Base-by-base conservation (phyloP, 306 rosid species). In the Prunus mongolica region DNA sequence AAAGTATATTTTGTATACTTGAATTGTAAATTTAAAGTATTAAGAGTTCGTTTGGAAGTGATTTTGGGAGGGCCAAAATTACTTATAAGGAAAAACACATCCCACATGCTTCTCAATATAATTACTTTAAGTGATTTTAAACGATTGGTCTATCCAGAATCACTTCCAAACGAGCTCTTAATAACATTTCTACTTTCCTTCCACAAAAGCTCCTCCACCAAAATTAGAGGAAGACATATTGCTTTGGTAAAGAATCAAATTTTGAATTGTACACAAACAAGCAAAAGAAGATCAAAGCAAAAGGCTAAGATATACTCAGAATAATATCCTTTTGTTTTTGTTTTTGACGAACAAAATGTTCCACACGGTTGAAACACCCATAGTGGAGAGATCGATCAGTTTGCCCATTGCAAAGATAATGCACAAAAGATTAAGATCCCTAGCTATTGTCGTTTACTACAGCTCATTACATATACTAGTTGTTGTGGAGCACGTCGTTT, bases 291-390 rank as follows among this genome's bases (percentile, higher is more conserved):
- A 20, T 56, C 27, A 56, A 20, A 60, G 4, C 65, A 60, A 60
- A 10, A 12, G 34, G 19, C 32, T 10, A 58, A 20, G 14, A 55
- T n/a, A 55, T n/a, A 55, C 9, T 62, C 13, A 32, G 18, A 71
- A 65, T 74, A 46, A 55, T 52, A 67, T 27, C 12, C 28, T 11
- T n/a, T 12, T 16, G 0, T 6, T 58, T 57, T 74, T 41, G 27
- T 8, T 10, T 34, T 8, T 49, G 66, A 45, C 51, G 65, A 80
- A 74, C 32, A 57, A 67, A 46, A 38, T 67, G 74, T 67, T 55
- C 83, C 83, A 45, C 76, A 80, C 83, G 83, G 49, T 80, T 67
- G 65, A 49, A 80, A 80, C 71, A 74, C 83, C 83, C 77, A 4
- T 67, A 61, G 45, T 24, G 50, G 44, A 38, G 34, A 46, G 72